Evolutionary conservation across 805 yeast genomes (phyloP), one percentile per base, ranked within the genome.

Genomic region (Saturnispora halmiae): DNA sequence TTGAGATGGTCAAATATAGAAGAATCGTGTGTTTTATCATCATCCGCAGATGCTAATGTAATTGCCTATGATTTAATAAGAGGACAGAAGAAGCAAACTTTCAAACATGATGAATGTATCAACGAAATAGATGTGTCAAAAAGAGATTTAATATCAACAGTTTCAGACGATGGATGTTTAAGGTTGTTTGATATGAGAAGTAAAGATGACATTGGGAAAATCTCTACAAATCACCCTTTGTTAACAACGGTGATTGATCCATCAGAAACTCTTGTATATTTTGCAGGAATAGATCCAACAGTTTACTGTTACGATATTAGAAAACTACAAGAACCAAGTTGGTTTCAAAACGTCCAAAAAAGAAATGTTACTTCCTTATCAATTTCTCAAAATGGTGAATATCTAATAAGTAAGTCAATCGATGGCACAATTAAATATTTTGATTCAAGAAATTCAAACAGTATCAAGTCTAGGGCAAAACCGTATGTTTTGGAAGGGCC

Each of bases 271-370:
- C 57, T 62, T 11, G 50, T 80, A 4, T 83, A 66, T 48, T 65
- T 75, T 4, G 64, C 79, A 0, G 94, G 94, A 0, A 71, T 84
- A 3, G 90, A 84, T 47, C 80, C 85, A 1, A 61, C 66, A 0
- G 67, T 84, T 1, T 53, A 61, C 31, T 79, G 76, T 2, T 79
- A 71, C 61, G 94, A 84, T 51, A 36, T 73, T 6, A 58, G 85
- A 40, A 56, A 64, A 3, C 42, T 63, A 4, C 59, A 60, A 1
- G 43, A 49, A 5, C 67, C 72, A 1, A 32, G 70, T 7, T 78
- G 80, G 74, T 58, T 54, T 40, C 59, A 72, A 51, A 49, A 66
- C 37, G 33, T 31, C 5, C 73, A 75, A 40, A 52, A 59, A 6
- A 82, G 75, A 36, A 58, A 74, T 4, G 72, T 80, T 19, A 76